Base-by-base conservation (phyloP, 106 monocot species). In the Dioscorea zingiberensis region DNA sequence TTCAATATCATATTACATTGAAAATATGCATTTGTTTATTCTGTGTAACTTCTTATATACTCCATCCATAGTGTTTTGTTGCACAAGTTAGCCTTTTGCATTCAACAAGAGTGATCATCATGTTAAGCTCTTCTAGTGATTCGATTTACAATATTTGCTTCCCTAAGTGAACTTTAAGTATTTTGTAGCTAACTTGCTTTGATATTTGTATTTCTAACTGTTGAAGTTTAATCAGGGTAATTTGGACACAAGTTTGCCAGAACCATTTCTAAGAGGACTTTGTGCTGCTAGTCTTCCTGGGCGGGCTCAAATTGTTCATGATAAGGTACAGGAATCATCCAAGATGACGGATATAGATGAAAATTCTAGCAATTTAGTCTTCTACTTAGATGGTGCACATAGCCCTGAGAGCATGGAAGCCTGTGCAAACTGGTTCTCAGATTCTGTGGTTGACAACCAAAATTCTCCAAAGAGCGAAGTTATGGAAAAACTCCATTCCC, bases 341-440 rank as follows among this genome's bases (percentile, higher is more conserved):
- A 22, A 62, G 11, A 30, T 21, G n/a, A 64, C 70, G 51, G 71
- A 68, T 77, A 13, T 21, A 18, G 27, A 70, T 22, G 71, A 62
- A 53, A 11, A 58, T 57, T 62, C 21, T 57, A 76, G 76, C 69
- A 74, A 82, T 62, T 49, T 95, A 62, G 77, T 77, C 54, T 95
- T 91, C 73, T 95, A 87, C 62, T 81, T 95, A 44, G 94, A 95
- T 77, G 90, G 91, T 16, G 94, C 94, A 23, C 94, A 95, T 76
- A 95, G 44, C 76, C 85, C 94, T 59, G 94, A 95, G 72, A 87
- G 87, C 70, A 80, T 95, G 75, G 91, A 95, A 73, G 83, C 70
- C 44, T 95, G 87, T 81, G 91, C 83, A 23, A 80, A 65, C 60
- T 95, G 91, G 94, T 95, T 95, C 75, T 83, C 78, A n/a, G 57